phyloP scores from a whole-genome alignment of 2,329 filamentous ascomycete species.

The Aspergillus alliaceus region DNA sequence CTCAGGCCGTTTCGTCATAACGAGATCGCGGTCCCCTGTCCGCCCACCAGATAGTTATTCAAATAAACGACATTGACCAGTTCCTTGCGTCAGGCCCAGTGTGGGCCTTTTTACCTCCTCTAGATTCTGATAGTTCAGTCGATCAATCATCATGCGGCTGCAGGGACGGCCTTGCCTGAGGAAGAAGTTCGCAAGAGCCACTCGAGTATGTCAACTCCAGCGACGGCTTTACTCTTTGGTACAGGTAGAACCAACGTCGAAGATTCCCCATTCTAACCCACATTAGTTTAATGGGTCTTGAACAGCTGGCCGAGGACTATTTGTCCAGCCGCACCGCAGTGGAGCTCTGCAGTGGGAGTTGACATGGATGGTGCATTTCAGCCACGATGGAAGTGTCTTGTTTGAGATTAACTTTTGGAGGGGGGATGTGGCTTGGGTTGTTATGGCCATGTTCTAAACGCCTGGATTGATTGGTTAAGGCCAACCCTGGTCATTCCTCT shows the following conservation, averaged over 20 bases:
- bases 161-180: not conserved
- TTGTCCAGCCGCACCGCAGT: conserved; percentile 8
- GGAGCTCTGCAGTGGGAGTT: not conserved
- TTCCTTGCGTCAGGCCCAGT: conserved; percentile 4
- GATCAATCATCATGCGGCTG: conserved; percentile 1
- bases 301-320: conserved; percentile 17
- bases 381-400: conserved; percentile 3
- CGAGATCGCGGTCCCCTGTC: not conserved
- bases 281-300: conserved; percentile 11
- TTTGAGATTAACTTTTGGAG: conserved; percentile 1
- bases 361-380: conserved; percentile 2
- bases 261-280: not conserved
- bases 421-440: not conserved
- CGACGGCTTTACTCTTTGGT: too few relatives aligned
- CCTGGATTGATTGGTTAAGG: not conserved
- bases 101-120: not conserved
- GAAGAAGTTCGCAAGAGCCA: too few relatives aligned
- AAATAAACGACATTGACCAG: not conserved
- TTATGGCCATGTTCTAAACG: not conserved
- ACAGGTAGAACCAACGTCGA: not conserved
- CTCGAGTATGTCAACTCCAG: too few relatives aligned
- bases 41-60: not conserved
- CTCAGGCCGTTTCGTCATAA: conserved; percentile 7
- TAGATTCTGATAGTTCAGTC: conserved; percentile 4
- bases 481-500: not conserved